phyloP scores from a whole-genome alignment of 2,329 filamentous ascomycete genomes.

The Sclerotinia subarctica region DNA sequence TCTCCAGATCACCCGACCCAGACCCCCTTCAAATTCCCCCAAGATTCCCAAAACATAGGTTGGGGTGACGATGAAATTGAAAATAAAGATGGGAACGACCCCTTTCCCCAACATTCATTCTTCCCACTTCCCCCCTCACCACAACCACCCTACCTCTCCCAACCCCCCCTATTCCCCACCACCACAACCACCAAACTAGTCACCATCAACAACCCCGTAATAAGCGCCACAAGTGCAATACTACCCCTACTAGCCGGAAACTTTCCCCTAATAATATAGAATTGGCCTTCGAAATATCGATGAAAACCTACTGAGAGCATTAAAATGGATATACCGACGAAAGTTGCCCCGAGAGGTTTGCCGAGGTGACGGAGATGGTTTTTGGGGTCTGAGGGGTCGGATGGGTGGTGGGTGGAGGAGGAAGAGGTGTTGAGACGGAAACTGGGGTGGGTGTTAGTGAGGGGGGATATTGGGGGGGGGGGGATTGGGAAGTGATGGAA shows the following conservation, averaged over 20 bases:
- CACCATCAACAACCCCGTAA: conserved; percentile 62
- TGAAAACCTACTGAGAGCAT: conserved; percentile 75
- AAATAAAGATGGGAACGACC: too few species aligned
- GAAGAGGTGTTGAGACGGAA: conserved; percentile 76
- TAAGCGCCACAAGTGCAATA: conserved; percentile 64
- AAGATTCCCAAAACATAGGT: background rate
- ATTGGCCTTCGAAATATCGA: conserved; percentile 72
- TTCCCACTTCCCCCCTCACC: background rate
- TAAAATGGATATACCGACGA: conserved; percentile 71
- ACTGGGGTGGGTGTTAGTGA: conserved; percentile 15
- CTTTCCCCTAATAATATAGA: conserved; percentile 76
- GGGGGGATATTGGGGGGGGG: too few species aligned
- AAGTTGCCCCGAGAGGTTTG: conserved; percentile 72
- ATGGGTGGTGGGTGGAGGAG: conserved; percentile 27
- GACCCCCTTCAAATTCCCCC: background rate
- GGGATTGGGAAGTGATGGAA: too few species aligned
- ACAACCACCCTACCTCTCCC: background rate
- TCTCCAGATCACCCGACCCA: background rate
- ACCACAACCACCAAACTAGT: conserved; percentile 58
- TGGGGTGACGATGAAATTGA: too few species aligned
- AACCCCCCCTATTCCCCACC: conserved; percentile 38
- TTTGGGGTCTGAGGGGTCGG: conserved; percentile 36
- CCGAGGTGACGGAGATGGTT: conserved; percentile 59
- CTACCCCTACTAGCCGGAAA: conserved; percentile 77
- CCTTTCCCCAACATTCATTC: background rate